phyloP scores from a whole-genome alignment of 2,329 filamentous ascomycete species.

The Neopestalotiopsis sp. region DNA sequence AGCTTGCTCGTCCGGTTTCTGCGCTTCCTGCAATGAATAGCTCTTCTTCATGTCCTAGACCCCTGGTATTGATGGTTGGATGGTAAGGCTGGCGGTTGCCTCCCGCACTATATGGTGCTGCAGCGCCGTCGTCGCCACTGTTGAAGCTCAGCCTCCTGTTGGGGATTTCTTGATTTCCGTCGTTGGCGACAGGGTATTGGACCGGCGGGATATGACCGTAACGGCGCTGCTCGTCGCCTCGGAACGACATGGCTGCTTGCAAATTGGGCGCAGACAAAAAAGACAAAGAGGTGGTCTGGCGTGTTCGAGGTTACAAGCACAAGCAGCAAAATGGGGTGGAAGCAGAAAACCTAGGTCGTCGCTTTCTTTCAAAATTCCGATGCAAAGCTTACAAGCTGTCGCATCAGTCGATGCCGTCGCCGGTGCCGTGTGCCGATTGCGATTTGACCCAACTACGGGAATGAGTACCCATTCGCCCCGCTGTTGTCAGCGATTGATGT shows the following conservation, averaged over 20 bases:
- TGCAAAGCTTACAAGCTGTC: background rate
- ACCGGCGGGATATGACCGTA: slow-evolving; percentile 71
- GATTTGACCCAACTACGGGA: slow-evolving; percentile 9
- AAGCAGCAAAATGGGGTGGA: background rate
- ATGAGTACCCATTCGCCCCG: slow-evolving; percentile 16
- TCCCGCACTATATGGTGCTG: slow-evolving; percentile 51
- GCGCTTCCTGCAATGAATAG: slow-evolving; percentile 64
- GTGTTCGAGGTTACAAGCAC: background rate
- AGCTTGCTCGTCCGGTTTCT: slow-evolving; percentile 39
- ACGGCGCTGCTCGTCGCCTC: slow-evolving; percentile 65
- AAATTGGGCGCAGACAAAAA: slow-evolving; percentile 13
- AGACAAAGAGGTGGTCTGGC: slow-evolving; percentile 10
- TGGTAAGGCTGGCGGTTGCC: slow-evolving; percentile 35
- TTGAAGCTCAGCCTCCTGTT: slow-evolving; percentile 73
- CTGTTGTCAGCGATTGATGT: slow-evolving; percentile 6
- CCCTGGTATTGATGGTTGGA: slow-evolving; percentile 37
- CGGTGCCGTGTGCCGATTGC: slow-evolving; percentile 15
- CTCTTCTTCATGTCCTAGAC: slow-evolving; percentile 56
- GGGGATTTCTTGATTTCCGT: slow-evolving; percentile 42
- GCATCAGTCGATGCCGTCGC: slow-evolving; percentile 5
- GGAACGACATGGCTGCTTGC: slow-evolving; percentile 61
- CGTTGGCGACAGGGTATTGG: slow-evolving; percentile 61
- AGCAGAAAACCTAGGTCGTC: background rate
- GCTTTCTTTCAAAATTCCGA: background rate
- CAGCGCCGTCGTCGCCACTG: slow-evolving; percentile 68